A percentile compares a stretch with the other conserved stretches of the same genome.
These are phyloP conservation scores for Trichoderma pleuroti DNA, from an alignment of 2,329 filamentous ascomycete species.

Conservation along the genomic window DNA sequence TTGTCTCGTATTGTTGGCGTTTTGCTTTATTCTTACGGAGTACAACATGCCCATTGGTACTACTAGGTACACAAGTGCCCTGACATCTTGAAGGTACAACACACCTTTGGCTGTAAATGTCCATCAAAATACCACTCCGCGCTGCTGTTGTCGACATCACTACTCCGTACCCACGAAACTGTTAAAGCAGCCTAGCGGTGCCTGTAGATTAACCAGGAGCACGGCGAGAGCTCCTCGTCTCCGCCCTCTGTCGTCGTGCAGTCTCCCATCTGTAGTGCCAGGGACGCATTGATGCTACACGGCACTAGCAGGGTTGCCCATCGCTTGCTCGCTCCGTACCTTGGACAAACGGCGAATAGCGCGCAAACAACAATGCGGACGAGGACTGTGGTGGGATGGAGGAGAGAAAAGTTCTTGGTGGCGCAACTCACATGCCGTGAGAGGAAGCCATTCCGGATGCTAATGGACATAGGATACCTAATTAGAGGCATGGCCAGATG, in stretches of 20 bases:
- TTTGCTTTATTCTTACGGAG: no score
- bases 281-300: conserved; percentile 4
- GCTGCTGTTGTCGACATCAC: background rate
- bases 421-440: background rate
- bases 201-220: background rate
- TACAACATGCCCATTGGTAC: no score
- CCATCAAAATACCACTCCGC: background rate
- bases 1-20: background rate
- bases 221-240: conserved; percentile 7
- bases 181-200: background rate
- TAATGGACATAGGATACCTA: background rate
- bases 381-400: background rate
- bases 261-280: conserved; percentile 12
- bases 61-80: background rate
- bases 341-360: background rate
- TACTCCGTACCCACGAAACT: background rate
- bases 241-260: conserved; percentile 8
- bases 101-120: background rate
- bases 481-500: background rate
- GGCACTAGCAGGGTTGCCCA: conserved; percentile 12
- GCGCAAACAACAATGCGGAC: background rate
- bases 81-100: background rate
- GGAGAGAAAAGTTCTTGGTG: background rate
- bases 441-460: background rate
- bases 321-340: background rate